Base-by-base conservation (phyloP, 2,329 filamentous ascomycete species). In the Microcyclosporella mali region DNA sequence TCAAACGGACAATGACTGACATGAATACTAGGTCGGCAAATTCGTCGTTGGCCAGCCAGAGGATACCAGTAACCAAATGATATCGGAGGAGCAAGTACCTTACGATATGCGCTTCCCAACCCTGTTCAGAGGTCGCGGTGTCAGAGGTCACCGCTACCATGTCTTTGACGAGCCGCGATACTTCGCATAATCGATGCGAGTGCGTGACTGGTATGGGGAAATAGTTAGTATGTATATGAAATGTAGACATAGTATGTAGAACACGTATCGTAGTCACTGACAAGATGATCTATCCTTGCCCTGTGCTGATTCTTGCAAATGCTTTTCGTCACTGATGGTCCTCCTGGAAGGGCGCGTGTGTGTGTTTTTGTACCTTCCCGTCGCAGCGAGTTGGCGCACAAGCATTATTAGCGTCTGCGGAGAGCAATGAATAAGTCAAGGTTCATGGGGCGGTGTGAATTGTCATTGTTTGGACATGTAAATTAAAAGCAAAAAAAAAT, bases 121-220 rank as follows among this genome's bases (percentile, higher is more conserved):
- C 11, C 62, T 92, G 64, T 95, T 98, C 70, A 80, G 78, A 53
- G 90, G 88, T 0, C 67, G 89, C 52, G 92, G 92, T 35, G 87
- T 95, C 4, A 75, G 92, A 46, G 92, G 87, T 3, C 92, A 98
- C 67, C 70, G 75, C 47, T 98, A 97, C 66, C 92, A 98, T 66
- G 92, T 97, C 21, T 97, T 98, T 67, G 77, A 95, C 55, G 87
- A 94, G 69, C 89, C 88, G 37, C 77, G 85, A 62, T 95, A 92
- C 41, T 65, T 57, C 35, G 56, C 56, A 32, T 65, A 52, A 41
- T 15, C 6, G 36, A 9, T n/a, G n/a, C n/a, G n/a, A n/a, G n/a
- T n/a, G n/a, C n/a, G n/a, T n/a, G 10, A 14, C 6, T 19, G 11
- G 21, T 9, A 14, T 7, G 18, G n/a, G 33, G 17, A 18, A 32